Evolutionary conservation across 1,284 basidiomycete genomes (phyloP).

Genomic region (Heterobasidion irregulare): DNA sequence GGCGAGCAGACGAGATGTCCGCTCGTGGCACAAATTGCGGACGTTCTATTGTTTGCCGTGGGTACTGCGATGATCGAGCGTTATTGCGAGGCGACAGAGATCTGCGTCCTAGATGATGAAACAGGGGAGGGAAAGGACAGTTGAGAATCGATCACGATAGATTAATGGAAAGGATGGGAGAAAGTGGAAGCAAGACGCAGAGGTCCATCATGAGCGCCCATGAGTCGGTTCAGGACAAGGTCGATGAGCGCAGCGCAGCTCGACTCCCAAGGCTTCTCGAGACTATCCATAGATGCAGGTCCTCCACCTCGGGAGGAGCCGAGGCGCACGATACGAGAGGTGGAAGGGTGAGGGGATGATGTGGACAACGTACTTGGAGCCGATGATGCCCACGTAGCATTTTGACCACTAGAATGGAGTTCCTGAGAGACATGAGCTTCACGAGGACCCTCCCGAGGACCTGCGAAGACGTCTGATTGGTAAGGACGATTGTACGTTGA

Average conservation of each 20-base stretch:
- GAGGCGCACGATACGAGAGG: conserved; percentile 22
- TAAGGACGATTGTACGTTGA: conserved; percentile 2
- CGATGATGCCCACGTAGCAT: conserved; percentile 34
- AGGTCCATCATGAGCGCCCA: conserved; percentile 49
- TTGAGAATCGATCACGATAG: conserved; percentile 19
- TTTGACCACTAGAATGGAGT: conserved; percentile 14
- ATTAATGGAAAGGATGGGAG: conserved; percentile 22
- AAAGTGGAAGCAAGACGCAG: conserved; percentile 24
- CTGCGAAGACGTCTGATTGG: neutral
- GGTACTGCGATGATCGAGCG: conserved; percentile 6
- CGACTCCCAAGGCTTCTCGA: conserved; percentile 44
- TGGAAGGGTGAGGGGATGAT: conserved; percentile 43
- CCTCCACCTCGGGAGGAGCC: conserved; percentile 43
- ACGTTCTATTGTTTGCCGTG: conserved; percentile 7
- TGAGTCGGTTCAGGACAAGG: conserved; percentile 35
- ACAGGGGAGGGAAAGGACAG: conserved; percentile 24
- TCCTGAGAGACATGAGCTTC: conserved; percentile 8
- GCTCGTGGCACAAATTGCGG: conserved; percentile 8
- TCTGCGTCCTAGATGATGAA: conserved; percentile 47
- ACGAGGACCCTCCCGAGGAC: conserved; percentile 1
- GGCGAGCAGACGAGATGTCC: conserved; percentile 1
- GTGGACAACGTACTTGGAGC: conserved; percentile 73
- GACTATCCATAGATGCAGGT: conserved; percentile 32
- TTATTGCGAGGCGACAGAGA: conserved; percentile 26
- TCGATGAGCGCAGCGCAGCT: conserved; percentile 18